Conservation (phyloP, 331 rosid species). For the Malus hybrid region DNA sequence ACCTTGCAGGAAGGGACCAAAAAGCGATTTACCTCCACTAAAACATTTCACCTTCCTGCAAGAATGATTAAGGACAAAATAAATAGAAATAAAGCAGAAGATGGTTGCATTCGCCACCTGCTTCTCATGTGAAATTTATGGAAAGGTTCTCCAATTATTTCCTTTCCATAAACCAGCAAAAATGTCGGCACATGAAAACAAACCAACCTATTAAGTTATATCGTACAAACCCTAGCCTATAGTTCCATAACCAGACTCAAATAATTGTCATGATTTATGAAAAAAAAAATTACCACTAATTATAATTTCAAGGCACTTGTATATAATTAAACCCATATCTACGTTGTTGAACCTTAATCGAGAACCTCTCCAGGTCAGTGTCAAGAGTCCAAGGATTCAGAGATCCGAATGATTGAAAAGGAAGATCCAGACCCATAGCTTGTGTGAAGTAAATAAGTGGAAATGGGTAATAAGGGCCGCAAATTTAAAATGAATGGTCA, state of each 20-base stretch:
- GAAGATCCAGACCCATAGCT: no score
- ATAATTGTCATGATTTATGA: no score
- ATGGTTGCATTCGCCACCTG: background rate
- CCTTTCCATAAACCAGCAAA: conserved; percentile 9
- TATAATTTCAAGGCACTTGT: background rate
- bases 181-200: conserved; percentile 58
- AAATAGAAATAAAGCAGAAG: background rate
- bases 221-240: background rate
- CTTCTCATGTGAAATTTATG: conserved; percentile 20
- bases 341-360: background rate
- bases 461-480: no score
- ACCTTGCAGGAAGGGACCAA: background rate
- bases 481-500: no score
- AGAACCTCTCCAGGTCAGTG: no score
- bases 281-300: background rate
- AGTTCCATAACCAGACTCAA: background rate
- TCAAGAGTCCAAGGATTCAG: no score
- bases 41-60: background rate
- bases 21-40: background rate
- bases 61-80: no score
- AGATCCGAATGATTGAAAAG: no score
- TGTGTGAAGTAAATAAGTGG: no score
- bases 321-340: background rate
- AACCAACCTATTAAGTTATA: conserved; percentile 15
- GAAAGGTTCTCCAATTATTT: background rate